phyloP scores from a whole-genome alignment of 495 filamentous ascomycete species.

The Jackrogersella multiformis region DNA sequence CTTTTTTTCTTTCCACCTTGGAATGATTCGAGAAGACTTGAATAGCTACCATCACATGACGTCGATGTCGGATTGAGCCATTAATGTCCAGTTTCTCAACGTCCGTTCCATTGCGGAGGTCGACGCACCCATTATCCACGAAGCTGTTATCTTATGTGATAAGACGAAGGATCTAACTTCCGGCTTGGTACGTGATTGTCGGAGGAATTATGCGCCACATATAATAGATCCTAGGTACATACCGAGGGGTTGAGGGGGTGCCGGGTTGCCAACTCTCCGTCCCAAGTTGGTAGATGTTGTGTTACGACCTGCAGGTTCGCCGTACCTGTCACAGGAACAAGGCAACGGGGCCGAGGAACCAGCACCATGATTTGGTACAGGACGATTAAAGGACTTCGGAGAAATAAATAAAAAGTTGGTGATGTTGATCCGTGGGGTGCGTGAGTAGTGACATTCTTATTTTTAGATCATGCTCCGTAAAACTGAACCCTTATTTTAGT shows the following conservation, averaged over 20 bases:
- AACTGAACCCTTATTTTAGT: neutral
- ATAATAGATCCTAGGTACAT: neutral
- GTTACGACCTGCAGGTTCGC: constrained; percentile 36
- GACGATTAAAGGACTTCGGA: no score
- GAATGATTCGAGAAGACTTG: no score
- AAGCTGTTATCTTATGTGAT: constrained; percentile 4
- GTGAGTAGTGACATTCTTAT: constrained; percentile 6
- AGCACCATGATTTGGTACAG: constrained; percentile 28
- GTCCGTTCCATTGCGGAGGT: constrained; percentile 4
- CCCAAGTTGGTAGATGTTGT: constrained; percentile 30
- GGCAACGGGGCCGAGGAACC: constrained; percentile 24
- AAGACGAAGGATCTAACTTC: constrained; percentile 23
- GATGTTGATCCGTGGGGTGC: constrained; percentile 35
- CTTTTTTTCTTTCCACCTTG: no score
- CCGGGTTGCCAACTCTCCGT: constrained; percentile 10
- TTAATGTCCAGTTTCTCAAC: no score
- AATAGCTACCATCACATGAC: constrained; percentile 3
- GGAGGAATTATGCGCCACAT: constrained; percentile 24
- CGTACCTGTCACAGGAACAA: constrained; percentile 35
- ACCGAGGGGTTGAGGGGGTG: neutral
- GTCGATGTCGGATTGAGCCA: neutral
- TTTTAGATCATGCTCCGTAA: constrained; percentile 23
- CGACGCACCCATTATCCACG: neutral
- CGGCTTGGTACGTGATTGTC: constrained; percentile 32
- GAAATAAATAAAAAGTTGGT: constrained; percentile 30